A percentile compares a stretch with the other conserved stretches of the same genome.
Conservation (phyloP, 2,329 filamentous ascomycete genomes). For the Aureobasidium mangrovei region DNA sequence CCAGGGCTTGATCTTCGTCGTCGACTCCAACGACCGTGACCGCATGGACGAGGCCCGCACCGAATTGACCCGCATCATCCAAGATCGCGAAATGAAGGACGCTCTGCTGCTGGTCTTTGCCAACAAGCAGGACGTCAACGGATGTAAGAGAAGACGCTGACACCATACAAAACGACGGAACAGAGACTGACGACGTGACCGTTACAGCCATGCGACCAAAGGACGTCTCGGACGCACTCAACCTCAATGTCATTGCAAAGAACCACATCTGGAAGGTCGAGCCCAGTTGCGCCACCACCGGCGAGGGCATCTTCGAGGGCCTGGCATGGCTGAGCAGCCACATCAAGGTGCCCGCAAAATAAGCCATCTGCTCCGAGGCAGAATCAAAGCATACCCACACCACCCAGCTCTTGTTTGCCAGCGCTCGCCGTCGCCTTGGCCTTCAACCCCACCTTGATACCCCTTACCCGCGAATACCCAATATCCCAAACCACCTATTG, state of each 20-base stretch:
- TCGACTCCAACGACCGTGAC: conserved; percentile 97
- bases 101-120: conserved; percentile 95
- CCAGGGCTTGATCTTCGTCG: conserved; percentile 99
- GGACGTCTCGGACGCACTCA: conserved; percentile 41
- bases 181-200: conserved; percentile 16
- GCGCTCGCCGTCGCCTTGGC: background rate
- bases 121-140: conserved; percentile 98
- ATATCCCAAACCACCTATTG: background rate
- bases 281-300: conserved; percentile 45
- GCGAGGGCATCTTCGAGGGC: conserved; percentile 46
- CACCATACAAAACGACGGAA: background rate
- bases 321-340: conserved; percentile 44
- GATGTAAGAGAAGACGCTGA: conserved; percentile 49
- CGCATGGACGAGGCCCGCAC: conserved; percentile 95
- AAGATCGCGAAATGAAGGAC: conserved; percentile 97
- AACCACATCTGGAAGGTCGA: conserved; percentile 47
- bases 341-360: conserved; percentile 35
- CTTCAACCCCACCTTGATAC: conserved; percentile 4
- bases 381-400: background rate
- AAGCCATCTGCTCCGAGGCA: background rate
- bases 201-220: conserved; percentile 41
- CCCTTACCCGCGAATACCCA: background rate
- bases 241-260: conserved; percentile 42
- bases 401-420: background rate
- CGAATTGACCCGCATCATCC: conserved; percentile 96